Conservation (phyloP, 306 rosid genomes). For the Cucumis hystrix region DNA sequence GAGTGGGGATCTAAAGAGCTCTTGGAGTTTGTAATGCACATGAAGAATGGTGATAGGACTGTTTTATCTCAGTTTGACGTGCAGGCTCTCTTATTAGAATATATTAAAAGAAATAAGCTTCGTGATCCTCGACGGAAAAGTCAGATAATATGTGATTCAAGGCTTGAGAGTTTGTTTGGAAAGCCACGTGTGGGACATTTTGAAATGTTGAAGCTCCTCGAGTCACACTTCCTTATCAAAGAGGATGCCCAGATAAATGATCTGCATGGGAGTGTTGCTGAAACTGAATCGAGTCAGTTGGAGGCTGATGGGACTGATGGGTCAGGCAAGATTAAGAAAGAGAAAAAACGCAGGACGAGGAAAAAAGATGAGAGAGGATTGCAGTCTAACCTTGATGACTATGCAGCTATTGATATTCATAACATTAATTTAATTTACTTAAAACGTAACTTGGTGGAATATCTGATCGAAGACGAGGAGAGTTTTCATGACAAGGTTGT, state of each 20-base stretch:
- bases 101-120: constrained; percentile 84
- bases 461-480: constrained; percentile 66
- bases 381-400: constrained; percentile 80
- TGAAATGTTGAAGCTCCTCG: constrained; percentile 97
- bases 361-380: constrained; percentile 63
- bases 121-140: constrained; percentile 96
- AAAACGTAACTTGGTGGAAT: constrained; percentile 87
- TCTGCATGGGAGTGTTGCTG: constrained; percentile 79
- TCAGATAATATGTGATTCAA: constrained; percentile 78
- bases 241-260: constrained; percentile 74
- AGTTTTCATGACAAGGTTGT: constrained; percentile 64
- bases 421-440: constrained; percentile 84
- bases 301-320: constrained; percentile 69
- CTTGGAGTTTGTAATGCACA: constrained; percentile 95
- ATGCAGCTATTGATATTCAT: constrained; percentile 88
- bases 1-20: constrained; percentile 97
- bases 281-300: constrained; percentile 68
- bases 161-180: constrained; percentile 87
- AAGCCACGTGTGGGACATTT: constrained; percentile 99
- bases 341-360: constrained; percentile 64
- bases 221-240: constrained; percentile 81
- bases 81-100: constrained; percentile 93
- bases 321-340: constrained; percentile 42
- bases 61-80: constrained; percentile 93
- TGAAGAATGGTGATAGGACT: constrained; percentile 68